Evolutionary conservation across 768 basidiomycete species (phyloP), one percentile per base, ranked within the genome.

Genomic region (Lepiota brunneoincarnata): DNA sequence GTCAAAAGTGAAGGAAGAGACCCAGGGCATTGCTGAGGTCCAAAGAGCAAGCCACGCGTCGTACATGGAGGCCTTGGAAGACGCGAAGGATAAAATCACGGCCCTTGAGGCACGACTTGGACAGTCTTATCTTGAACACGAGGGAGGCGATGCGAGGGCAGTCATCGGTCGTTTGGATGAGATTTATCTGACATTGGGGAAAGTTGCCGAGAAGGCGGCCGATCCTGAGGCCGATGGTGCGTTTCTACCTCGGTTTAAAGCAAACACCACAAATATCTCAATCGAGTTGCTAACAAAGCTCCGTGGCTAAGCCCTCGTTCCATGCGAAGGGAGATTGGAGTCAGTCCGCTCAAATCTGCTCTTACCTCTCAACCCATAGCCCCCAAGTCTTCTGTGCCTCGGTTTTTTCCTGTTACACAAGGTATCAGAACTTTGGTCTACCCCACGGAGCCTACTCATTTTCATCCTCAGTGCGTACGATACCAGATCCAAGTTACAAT

Each of bases 161-260:
- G 28, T 51, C 9, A 51, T 51, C 31, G 50, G 40, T 20, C 40
- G 50, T 18, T 43, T 51, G 50, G 40, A 51, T 20, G 50, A 51
- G 31, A 41, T 51, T 2, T 35, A n/a, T 23, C 26, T 42, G 9
- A 28, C 41, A 1, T n/a, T 51, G 20, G 50, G 41, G 6, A 40
- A 43, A 0, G 17, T 51, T 24, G 10, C 35, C 12, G 50, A 51
- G 28, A 51, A 35, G 42, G 18, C 43, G 28, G 20, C 39, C 2
- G 50, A 51, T 21, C 26, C 6, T 15, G 50, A 34, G 21, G 41
- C 40, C 0, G 40, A 42, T 21, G 41, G 50, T 42, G 9, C 28
- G 50, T 51, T 17, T n/a, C 4, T 51, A 4, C 6, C 21, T 12
- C 15, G 4, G 12, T 36, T 44, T 10, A 18, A 9, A n/a, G n/a